Base-by-base conservation (phyloP, 1,284 basidiomycete genomes). In the Microbotryum saponariae region DNA sequence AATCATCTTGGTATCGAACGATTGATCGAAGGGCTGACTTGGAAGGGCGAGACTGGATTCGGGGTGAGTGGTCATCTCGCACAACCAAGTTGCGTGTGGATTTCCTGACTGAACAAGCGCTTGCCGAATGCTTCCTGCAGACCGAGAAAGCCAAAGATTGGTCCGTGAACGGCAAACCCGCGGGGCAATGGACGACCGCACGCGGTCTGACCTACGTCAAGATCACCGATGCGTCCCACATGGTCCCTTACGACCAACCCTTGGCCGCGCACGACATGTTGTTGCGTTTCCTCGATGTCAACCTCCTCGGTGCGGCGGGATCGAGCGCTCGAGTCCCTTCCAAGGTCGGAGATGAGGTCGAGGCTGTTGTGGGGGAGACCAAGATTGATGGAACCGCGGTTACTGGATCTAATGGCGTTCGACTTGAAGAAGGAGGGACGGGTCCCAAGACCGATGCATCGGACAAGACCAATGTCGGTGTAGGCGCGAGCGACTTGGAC, bases 231-330 rank as follows among this genome's bases (percentile, higher is more conserved):
- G 90, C 89, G 1, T 93, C 90, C 1, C 91, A 94, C 75, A 96
- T 96, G 91, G 78, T 87, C 33, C 90, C 90, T 1, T 94, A 85
- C 74, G 94, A 98, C 76, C 79, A 88, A 14, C 94, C 93, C 0
- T 81, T 90, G 60, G 84, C 87, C 37, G 81, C 91, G 5, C 92
- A 97, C 76, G 94, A 98, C 76, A 97, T 98, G 96, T 94, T 98
- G 72, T 83, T 93, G 54, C 88, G 92, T 18, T 97, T 97, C 78
- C 89, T 96, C 85, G 85, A 83, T 52, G 84, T 93, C 60, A 86
- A 97, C 77, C 88, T 93, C 70, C 82, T 85, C 33, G 81, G 83
- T 5, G 82, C 96, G 51, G 80, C 86, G 3, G 91, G 76, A 2
- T 87, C 62, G 80, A 87, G 65, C 82, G 89, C 44, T 82, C 86